Percentiles rank a stretch among this genome's conserved stretches.
Evolutionary conservation across 1,139 yeast genomes (phyloP).

Genomic region (Pichia sp.): DNA sequence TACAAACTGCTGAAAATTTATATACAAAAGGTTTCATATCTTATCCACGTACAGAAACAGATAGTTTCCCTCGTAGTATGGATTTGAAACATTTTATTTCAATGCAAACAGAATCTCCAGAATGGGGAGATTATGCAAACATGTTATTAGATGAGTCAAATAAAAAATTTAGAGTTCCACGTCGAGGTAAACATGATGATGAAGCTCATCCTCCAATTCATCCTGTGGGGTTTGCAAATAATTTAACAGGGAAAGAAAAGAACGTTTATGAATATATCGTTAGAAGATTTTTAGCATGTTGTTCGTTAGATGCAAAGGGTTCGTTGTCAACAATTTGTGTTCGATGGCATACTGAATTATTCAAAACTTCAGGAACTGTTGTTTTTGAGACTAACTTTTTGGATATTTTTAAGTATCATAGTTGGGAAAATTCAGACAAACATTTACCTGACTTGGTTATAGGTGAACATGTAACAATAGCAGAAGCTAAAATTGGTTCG

Average conservation of each 20-base stretch:
- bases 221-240: slow-evolving; percentile 58
- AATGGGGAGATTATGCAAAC: slow-evolving; percentile 47
- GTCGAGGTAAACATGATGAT: slow-evolving; percentile 81
- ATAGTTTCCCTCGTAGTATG: slow-evolving; percentile 71
- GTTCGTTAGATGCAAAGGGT: slow-evolving; percentile 88
- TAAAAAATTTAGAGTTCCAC: slow-evolving; percentile 48
- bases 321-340: slow-evolving; percentile 55
- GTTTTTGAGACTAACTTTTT: slow-evolving; percentile 72
- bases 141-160: slow-evolving; percentile 31
- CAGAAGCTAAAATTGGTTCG: slow-evolving; percentile 52
- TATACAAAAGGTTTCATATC: slow-evolving; percentile 84
- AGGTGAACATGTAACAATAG: slow-evolving; percentile 51
- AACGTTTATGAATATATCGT: slow-evolving; percentile 84
- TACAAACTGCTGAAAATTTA: slow-evolving; percentile 79
- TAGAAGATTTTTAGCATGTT: slow-evolving; percentile 83
- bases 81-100: slow-evolving; percentile 55
- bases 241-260: slow-evolving; percentile 53
- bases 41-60: slow-evolving; percentile 97
- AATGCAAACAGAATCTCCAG: slow-evolving; percentile 48
- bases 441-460: slow-evolving; percentile 59
- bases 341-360: slow-evolving; percentile 73
- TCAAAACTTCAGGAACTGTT: slow-evolving; percentile 62
- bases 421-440: slow-evolving; percentile 62
- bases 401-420: slow-evolving; percentile 71
- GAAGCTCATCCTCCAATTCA: slow-evolving; percentile 99